These are phyloP conservation scores for Penstemon eatonii DNA, from an alignment of 257 asterid genomes.

Conservation along the genomic window DNA sequence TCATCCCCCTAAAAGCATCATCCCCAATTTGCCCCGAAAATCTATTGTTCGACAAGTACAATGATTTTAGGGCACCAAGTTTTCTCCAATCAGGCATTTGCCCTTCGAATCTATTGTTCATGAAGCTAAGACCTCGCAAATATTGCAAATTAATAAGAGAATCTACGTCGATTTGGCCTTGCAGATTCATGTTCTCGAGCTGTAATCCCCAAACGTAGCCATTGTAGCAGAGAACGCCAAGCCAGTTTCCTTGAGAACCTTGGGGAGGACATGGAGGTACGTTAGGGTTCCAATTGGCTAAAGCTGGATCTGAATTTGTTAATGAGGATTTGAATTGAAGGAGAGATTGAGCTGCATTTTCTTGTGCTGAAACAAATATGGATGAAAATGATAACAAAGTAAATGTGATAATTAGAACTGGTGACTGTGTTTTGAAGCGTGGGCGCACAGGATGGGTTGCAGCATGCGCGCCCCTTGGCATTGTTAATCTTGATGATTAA, in stretches of 20 bases:
- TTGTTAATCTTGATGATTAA: too few relatives aligned
- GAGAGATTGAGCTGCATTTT: slow-evolving; percentile 39
- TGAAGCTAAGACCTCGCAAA: slow-evolving; percentile 69
- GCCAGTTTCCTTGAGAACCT: slow-evolving; percentile 48
- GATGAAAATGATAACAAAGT: slow-evolving; percentile 1
- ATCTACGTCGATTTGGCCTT: slow-evolving; percentile 69
- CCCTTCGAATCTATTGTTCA: slow-evolving; percentile 69
- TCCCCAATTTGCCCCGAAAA: slow-evolving; percentile 63
- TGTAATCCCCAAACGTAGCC: slow-evolving; percentile 77
- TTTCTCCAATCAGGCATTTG: slow-evolving; percentile 86
- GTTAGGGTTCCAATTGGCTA: slow-evolving; percentile 57
- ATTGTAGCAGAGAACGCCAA: slow-evolving; percentile 67
- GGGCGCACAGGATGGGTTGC: too few relatives aligned
- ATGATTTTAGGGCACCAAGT: slow-evolving; percentile 65
- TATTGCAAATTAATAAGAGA: slow-evolving; percentile 48
- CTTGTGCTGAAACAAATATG: slow-evolving; percentile 3
- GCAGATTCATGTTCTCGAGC: slow-evolving; percentile 69
- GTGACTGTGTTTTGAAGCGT: neutral
- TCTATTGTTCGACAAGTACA: slow-evolving; percentile 65
- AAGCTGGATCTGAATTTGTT: slow-evolving; percentile 43
- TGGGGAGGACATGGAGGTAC: slow-evolving; percentile 58
- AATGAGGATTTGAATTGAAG: slow-evolving; percentile 58
- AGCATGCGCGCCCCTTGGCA: too few relatives aligned
- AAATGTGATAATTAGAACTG: neutral
- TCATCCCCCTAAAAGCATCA: slow-evolving; percentile 71